These are phyloP conservation scores for Linnemannia exigua DNA, from an alignment of 192 early-diverging fungal species.

Conservation along the genomic window DNA sequence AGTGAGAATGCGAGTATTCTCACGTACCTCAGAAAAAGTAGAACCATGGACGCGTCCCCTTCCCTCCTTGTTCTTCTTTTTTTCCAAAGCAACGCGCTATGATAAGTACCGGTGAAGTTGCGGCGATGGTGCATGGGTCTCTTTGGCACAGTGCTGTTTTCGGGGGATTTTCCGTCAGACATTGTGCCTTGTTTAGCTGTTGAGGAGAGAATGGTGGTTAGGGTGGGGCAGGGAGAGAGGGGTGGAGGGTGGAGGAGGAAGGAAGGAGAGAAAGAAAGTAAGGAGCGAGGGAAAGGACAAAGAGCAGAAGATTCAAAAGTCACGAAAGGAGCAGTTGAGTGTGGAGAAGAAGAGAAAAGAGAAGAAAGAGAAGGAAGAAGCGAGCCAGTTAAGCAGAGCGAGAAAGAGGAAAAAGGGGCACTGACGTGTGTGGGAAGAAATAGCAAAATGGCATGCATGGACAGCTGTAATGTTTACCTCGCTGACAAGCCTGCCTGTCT, in stretches of 20 bases:
- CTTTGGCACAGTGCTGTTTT: constrained; percentile 36
- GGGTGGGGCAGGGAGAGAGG: background rate
- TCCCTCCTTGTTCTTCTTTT: background rate
- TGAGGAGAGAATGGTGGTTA: background rate
- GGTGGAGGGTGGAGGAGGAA: background rate
- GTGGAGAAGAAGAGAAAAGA: constrained; percentile 32
- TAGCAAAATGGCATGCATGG: background rate
- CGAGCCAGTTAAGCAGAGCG: background rate
- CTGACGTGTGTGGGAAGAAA: constrained; percentile 7
- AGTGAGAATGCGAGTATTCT: background rate
- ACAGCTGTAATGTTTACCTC: background rate
- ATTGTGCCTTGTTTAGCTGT: constrained; percentile 8
- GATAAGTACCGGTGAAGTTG: constrained; percentile 43
- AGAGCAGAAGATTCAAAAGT: background rate
- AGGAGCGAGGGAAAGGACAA: background rate
- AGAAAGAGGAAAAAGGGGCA: background rate
- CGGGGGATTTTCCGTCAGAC: constrained; percentile 42
- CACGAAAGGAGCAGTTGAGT: constrained; percentile 3
- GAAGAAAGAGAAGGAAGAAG: constrained; percentile 5
- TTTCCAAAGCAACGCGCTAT: background rate
- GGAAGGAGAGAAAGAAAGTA: background rate
- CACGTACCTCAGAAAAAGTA: no score
- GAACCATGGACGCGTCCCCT: background rate
- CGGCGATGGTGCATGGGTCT: constrained; percentile 58
- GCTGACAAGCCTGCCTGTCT: background rate